A percentile compares a stretch with the other conserved stretches of the same genome.
These are phyloP conservation scores for Carpinus fangiana DNA, from an alignment of 306 rosid species.

Conservation along the genomic window DNA sequence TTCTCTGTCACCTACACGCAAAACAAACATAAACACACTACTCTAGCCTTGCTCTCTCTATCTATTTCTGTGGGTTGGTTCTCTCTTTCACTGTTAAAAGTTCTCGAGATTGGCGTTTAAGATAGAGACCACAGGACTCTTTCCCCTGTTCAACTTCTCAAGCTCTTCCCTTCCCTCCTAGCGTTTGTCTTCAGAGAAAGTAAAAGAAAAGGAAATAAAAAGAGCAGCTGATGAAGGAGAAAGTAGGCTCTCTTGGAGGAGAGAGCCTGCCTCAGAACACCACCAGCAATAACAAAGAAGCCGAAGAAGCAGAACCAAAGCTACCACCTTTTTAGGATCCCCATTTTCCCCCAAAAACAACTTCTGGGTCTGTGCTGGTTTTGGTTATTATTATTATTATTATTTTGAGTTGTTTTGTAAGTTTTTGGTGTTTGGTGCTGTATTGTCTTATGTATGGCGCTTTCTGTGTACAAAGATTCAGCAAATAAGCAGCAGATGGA, in stretches of 20 bases:
- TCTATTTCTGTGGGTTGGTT: constrained; percentile 41
- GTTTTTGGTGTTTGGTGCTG: constrained; percentile 8
- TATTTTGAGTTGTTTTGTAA: not conserved
- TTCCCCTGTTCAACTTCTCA: constrained; percentile 8
- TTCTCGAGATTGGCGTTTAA: constrained; percentile 63
- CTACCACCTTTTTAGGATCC: constrained; percentile 19
- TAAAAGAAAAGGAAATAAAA: not conserved
- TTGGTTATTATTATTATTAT: constrained; percentile 1
- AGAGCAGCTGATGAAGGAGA: constrained; percentile 68
- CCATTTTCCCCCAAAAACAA: constrained; percentile 9
- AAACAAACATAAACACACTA: constrained; percentile 29
- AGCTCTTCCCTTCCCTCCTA: constrained; percentile 9
- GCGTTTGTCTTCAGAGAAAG: constrained; percentile 20
- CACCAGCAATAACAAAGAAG: constrained; percentile 31
- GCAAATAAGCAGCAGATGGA: constrained; percentile 71
- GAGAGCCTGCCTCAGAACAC: constrained; percentile 75
- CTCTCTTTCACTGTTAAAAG: constrained; percentile 6
- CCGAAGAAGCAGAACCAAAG: constrained; percentile 45
- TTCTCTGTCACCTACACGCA: constrained; percentile 45
- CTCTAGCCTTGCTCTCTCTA: constrained; percentile 15
- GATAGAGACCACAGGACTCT: constrained; percentile 37
- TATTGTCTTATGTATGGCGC: constrained; percentile 49
- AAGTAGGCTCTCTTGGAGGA: constrained; percentile 94
- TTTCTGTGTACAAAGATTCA: constrained; percentile 69
- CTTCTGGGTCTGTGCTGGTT: constrained; percentile 11